Conservation (phyloP, 2,329 filamentous ascomycete genomes). For the Volutella citrinella region DNA sequence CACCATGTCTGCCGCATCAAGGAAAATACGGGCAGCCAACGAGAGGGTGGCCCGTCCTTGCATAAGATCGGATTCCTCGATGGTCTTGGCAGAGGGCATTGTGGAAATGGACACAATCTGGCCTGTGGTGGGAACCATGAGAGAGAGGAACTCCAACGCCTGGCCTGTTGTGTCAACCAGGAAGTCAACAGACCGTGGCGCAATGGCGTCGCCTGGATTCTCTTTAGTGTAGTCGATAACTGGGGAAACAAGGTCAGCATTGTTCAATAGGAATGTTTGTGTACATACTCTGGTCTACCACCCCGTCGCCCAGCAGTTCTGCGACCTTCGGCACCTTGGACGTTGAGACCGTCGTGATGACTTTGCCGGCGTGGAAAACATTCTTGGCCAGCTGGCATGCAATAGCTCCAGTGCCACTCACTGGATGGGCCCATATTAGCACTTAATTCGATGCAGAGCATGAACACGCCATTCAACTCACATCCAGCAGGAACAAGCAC, state of each 20-base stretch:
- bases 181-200: constrained; percentile 37
- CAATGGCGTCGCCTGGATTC: constrained; percentile 22
- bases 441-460: neutral
- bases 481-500: constrained; percentile 24
- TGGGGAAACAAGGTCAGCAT: too few relatives aligned
- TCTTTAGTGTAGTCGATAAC: constrained; percentile 24
- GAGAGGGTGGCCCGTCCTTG: constrained; percentile 24
- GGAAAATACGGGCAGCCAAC: constrained; percentile 13
- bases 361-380: constrained; percentile 39
- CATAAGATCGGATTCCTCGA: constrained; percentile 31
- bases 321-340: constrained; percentile 35
- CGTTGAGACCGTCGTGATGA: constrained; percentile 44
- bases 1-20: constrained; percentile 31
- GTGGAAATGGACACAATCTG: constrained; percentile 35
- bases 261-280: too few relatives aligned
- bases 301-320: constrained; percentile 35
- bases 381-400: constrained; percentile 42
- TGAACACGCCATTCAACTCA: constrained; percentile 9
- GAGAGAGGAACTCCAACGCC: constrained; percentile 31
- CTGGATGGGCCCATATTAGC: constrained; percentile 3
- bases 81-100: constrained; percentile 31
- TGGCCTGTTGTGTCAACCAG: constrained; percentile 39
- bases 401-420: constrained; percentile 23
- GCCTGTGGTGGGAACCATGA: constrained; percentile 33
- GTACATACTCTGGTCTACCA: constrained; percentile 32